Evolutionary conservation across 2,329 filamentous ascomycete genomes (phyloP).

Genomic region (Falciphora oryzae): DNA sequence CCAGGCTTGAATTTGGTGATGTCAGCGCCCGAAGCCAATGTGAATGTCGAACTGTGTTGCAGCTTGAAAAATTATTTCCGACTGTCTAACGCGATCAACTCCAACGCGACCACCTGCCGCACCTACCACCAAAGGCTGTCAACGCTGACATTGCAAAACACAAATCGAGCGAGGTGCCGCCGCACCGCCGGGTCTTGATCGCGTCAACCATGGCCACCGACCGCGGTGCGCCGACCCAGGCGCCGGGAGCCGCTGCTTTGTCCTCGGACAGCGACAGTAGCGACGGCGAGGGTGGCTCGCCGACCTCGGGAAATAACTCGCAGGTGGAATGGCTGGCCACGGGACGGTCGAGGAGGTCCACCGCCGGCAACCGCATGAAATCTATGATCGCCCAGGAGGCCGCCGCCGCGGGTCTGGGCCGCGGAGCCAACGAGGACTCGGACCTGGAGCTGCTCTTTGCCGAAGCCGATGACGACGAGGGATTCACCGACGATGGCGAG

Average conservation of each 20-base stretch:
- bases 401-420: conserved; percentile 29
- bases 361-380: conserved; percentile 79
- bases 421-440: conserved; percentile 35
- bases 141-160: not conserved
- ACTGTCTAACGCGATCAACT: not conserved
- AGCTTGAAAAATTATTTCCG: not conserved
- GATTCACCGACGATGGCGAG: conserved; percentile 68
- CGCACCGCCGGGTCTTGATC: not conserved
- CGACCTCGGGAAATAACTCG: conserved; percentile 17
- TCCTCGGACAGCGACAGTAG: conserved; percentile 32
- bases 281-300: conserved; percentile 18
- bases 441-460: conserved; percentile 71
- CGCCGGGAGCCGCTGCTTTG: conserved; percentile 29
- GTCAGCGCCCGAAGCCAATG: not conserved
- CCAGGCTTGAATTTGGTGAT: not conserved
- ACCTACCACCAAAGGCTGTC: not conserved
- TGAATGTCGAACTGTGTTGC: too few species aligned
- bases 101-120: too few species aligned
- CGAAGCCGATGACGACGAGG: conserved; percentile 62
- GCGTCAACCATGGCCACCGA: conserved; percentile 8
- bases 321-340: conserved; percentile 66
- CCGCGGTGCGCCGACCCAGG: conserved; percentile 1
- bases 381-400: conserved; percentile 70
- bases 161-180: not conserved
- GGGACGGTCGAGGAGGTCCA: conserved; percentile 68